Conservation (phyloP, 148 eudicot species). For the Dysphania ambrosioides region DNA sequence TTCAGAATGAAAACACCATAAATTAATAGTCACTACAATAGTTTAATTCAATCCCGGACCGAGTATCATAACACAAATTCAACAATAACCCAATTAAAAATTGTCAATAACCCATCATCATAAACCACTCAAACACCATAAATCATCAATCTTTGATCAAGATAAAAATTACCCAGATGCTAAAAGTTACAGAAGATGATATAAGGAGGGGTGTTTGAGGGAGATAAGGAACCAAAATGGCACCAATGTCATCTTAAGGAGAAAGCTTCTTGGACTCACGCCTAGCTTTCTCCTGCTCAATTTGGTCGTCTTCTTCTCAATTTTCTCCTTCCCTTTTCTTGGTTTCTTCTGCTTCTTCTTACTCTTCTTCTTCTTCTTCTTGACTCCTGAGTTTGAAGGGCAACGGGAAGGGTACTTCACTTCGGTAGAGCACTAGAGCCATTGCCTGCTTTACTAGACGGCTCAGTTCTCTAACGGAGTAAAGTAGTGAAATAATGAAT, state of each 20-base stretch:
- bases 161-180: background rate
- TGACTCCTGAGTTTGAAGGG: too few species aligned
- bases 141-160: background rate
- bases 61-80: background rate
- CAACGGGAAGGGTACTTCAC: too few species aligned
- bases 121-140: conserved; percentile 18
- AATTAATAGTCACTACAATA: too few species aligned
- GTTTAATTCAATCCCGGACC: too few species aligned
- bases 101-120: background rate
- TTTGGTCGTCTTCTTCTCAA: conserved; percentile 82
- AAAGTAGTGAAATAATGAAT: too few species aligned
- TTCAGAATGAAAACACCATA: too few species aligned
- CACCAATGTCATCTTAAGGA: conserved; percentile 96
- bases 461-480: too few species aligned
- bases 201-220: background rate
- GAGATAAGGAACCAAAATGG: conserved; percentile 60
- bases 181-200: background rate
- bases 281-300: conserved; percentile 76
- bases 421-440: too few species aligned
- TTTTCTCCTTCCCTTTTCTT: conserved; percentile 97
- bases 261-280: conserved; percentile 82
- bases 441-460: too few species aligned
- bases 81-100: background rate
- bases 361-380: background rate
- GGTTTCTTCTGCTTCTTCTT: conserved; percentile 89